A percentile compares a stretch with the other conserved stretches of the same genome.
Evolutionary conservation across 1,139 yeast species (phyloP).

Genomic region (Hanseniaspora gamundiae): DNA sequence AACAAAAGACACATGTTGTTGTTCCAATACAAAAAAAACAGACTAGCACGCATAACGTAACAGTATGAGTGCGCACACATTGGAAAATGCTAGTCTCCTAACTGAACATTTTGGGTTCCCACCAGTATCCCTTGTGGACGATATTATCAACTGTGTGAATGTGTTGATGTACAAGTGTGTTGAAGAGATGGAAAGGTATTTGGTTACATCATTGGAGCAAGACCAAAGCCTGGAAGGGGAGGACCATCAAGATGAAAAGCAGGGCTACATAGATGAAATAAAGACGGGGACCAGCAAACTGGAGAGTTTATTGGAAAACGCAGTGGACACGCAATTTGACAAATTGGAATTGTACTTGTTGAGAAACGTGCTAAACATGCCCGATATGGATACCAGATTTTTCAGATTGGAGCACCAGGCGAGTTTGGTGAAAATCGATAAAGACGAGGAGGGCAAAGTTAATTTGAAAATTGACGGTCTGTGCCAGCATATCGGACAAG

Average conservation of each 20-base stretch:
- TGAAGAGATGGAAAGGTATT: slow-evolving; percentile 61
- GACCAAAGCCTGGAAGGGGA: slow-evolving; percentile 15
- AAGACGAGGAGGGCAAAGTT: slow-evolving; percentile 9
- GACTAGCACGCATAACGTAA: too few species aligned
- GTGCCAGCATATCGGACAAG: slow-evolving; percentile 11
- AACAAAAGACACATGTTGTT: too few species aligned
- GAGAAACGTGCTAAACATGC: slow-evolving; percentile 64
- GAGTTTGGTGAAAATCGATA: slow-evolving; percentile 28
- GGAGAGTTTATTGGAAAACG: slow-evolving; percentile 64
- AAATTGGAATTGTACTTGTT: slow-evolving; percentile 74
- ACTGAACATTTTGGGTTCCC: slow-evolving; percentile 85
- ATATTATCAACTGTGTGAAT: slow-evolving; percentile 80
- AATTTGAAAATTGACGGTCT: slow-evolving; percentile 9
- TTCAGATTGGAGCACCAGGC: slow-evolving; percentile 59
- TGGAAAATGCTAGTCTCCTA: slow-evolving; percentile 42
- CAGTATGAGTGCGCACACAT: slow-evolving; percentile 31
- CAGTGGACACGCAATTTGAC: slow-evolving; percentile 79
- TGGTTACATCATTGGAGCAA: slow-evolving; percentile 28
- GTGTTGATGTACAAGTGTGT: slow-evolving; percentile 77
- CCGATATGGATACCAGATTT: slow-evolving; percentile 57
- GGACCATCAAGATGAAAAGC: slow-evolving; percentile 13
- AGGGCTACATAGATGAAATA: slow-evolving; percentile 37
- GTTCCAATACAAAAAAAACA: too few species aligned
- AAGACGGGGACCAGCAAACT: slow-evolving; percentile 67
- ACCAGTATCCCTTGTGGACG: slow-evolving; percentile 79